Evolutionary conservation across 257 asterid species (phyloP).

Genomic region (Eucommia ulmoides): DNA sequence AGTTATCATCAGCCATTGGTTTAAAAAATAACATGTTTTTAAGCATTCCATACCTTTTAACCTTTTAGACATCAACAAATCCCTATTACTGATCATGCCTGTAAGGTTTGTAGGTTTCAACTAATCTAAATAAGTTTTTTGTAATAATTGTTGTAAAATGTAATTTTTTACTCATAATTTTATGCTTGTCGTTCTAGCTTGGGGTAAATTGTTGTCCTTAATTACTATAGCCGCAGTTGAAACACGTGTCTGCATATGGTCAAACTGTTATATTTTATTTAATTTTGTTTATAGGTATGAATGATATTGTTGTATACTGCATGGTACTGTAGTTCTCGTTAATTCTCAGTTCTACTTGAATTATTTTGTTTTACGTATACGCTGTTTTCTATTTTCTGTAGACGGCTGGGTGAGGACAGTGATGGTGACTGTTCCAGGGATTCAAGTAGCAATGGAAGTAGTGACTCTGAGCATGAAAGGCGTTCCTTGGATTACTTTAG

Average conservation of each 20-base stretch:
- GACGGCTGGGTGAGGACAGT: conserved; percentile 83
- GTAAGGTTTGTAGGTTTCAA: too few relatives aligned
- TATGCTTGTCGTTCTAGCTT: too few relatives aligned
- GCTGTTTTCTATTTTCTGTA: conserved; percentile 14
- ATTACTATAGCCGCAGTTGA: background rate
- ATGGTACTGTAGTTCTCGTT: background rate
- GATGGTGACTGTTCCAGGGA: conserved; percentile 70
- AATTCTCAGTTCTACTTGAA: background rate
- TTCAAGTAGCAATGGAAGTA: conserved; percentile 86
- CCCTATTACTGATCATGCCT: too few relatives aligned
- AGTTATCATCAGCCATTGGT: too few relatives aligned
- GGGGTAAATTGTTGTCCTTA: too few relatives aligned
- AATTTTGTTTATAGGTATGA: background rate
- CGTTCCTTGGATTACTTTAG: conserved; percentile 27
- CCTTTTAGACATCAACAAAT: too few relatives aligned
- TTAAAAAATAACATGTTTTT: too few relatives aligned
- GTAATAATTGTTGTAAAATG: too few relatives aligned
- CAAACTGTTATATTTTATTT: background rate
- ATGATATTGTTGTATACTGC: background rate
- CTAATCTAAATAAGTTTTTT: too few relatives aligned
- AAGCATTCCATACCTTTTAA: too few relatives aligned
- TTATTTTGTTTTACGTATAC: conserved; percentile 10
- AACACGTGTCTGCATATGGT: background rate
- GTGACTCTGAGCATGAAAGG: conserved; percentile 77
- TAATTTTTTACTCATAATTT: too few relatives aligned